Conservation (phyloP, 148 eudicot species). For the Heliamphora exappendiculata region DNA sequence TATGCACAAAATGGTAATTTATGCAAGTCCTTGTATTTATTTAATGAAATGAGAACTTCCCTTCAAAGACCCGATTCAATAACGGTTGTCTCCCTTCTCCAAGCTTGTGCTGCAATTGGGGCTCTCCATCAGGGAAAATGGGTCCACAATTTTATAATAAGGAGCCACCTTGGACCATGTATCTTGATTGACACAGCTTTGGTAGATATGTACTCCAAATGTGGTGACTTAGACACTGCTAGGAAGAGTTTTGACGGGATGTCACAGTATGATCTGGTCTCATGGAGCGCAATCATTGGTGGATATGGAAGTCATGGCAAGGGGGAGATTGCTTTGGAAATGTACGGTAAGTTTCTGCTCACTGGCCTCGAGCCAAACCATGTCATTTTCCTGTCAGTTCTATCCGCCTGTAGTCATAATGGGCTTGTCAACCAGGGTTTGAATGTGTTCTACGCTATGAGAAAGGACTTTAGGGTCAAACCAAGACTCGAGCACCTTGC, state of each 20-base stretch:
- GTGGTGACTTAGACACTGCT: conserved; percentile 65
- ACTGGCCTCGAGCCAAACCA: conserved; percentile 52
- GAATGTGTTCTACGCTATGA: conserved; percentile 56
- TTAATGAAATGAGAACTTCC: conserved; percentile 56
- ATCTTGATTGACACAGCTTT: conserved; percentile 57
- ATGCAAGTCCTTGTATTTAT: conserved; percentile 39
- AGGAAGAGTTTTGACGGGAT: conserved; percentile 54
- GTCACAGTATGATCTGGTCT: conserved; percentile 56
- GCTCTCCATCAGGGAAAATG: conserved; percentile 75
- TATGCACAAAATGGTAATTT: conserved; percentile 64
- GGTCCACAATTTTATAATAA: conserved; percentile 56
- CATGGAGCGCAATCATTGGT: conserved; percentile 72
- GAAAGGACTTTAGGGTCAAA: conserved; percentile 34
- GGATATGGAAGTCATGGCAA: conserved; percentile 89
- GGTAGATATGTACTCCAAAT: conserved; percentile 91
- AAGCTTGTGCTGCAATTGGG: conserved; percentile 73
- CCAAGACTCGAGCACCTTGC: conserved; percentile 73
- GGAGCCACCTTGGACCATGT: conserved; percentile 45
- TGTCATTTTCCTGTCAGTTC: conserved; percentile 56
- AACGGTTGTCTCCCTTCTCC: conserved; percentile 64
- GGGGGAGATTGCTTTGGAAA: conserved; percentile 58
- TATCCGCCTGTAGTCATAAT: conserved; percentile 75
- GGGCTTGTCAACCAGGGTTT: conserved; percentile 70
- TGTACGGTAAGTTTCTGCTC: conserved; percentile 40
- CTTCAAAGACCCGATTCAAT: conserved; percentile 49